A percentile compares a stretch with the other conserved stretches of the same genome.
phyloP scores from a whole-genome alignment of 2,329 filamentous ascomycete genomes.

The Chlorencoelia australis region DNA sequence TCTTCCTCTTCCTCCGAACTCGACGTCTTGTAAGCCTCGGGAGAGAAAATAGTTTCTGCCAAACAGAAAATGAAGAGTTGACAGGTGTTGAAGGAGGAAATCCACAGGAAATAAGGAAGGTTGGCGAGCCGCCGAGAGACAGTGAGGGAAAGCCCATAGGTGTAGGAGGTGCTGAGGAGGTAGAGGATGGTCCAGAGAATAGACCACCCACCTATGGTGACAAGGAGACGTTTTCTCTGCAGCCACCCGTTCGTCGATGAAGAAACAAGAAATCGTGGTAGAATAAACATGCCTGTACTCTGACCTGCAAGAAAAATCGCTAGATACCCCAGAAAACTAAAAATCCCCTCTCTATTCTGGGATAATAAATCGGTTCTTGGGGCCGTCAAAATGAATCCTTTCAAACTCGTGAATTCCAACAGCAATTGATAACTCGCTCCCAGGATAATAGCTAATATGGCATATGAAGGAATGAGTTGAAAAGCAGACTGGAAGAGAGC shows the following conservation, averaged over 20 bases:
- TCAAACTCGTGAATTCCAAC: constrained; percentile 68
- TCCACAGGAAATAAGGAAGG: constrained; percentile 87
- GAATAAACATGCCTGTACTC: constrained; percentile 67
- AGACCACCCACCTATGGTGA: constrained; percentile 55
- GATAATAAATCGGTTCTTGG: constrained; percentile 71
- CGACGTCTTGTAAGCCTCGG: constrained; percentile 48
- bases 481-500: constrained; percentile 70
- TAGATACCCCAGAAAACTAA: constrained; percentile 87
- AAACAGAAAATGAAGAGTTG: constrained; percentile 71
- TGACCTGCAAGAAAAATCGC: constrained; percentile 91
- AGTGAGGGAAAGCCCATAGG: constrained; percentile 59
- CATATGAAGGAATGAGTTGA: constrained; percentile 63
- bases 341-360: constrained; percentile 91
- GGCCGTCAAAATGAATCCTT: constrained; percentile 72
- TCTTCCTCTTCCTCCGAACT: constrained; percentile 48
- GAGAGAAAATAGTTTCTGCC: constrained; percentile 72
- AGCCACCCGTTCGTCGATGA: constrained; percentile 33
- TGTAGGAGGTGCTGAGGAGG: constrained; percentile 54
- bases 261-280: constrained; percentile 48
- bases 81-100: constrained; percentile 79
- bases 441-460: constrained; percentile 61
- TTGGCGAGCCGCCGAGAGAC: constrained; percentile 90
- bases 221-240: constrained; percentile 48
- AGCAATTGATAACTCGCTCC: constrained; percentile 61
- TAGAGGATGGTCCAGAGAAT: constrained; percentile 62